Conservation (phyloP, 1,284 basidiomycete genomes). For the Earliella scabrosa region DNA sequence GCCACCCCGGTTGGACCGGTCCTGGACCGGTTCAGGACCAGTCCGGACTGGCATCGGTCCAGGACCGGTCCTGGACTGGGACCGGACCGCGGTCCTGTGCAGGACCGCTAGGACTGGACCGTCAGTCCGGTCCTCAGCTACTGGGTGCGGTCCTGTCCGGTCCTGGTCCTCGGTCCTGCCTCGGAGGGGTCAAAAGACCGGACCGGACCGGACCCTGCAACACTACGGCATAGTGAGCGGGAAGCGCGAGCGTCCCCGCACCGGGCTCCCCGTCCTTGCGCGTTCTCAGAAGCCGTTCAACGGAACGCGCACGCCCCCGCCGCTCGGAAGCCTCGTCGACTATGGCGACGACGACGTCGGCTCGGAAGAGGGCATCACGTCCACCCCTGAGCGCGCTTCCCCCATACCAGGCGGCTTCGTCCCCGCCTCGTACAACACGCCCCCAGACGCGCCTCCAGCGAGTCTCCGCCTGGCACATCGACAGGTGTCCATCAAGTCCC, state of each 20-base stretch:
- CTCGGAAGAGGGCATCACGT: constrained; percentile 13
- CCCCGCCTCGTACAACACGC: constrained; percentile 11
- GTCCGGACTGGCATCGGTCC: too few relatives aligned
- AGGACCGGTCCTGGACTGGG: too few relatives aligned
- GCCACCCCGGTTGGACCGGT: too few relatives aligned
- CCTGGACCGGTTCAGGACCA: too few relatives aligned
- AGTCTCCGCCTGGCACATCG: constrained; percentile 43
- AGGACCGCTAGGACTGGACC: too few relatives aligned
- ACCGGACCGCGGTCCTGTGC: too few relatives aligned
- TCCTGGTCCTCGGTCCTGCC: too few relatives aligned
- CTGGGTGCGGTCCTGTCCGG: too few relatives aligned
- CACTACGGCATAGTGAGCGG: constrained; percentile 43
- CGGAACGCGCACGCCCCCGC: constrained; percentile 48
- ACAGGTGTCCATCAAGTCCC: constrained; percentile 39
- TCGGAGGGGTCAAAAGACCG: too few relatives aligned
- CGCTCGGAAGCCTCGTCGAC: constrained; percentile 66
- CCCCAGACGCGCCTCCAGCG: constrained; percentile 28
- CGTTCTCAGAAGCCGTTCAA: constrained; percentile 22
- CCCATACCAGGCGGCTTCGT: constrained; percentile 22
- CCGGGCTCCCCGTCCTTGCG: constrained; percentile 30
- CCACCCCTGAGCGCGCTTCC: constrained; percentile 14
- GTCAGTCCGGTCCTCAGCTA: too few relatives aligned
- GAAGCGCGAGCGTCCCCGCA: constrained; percentile 60
- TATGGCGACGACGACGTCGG: constrained; percentile 60
- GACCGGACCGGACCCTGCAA: too few relatives aligned